Percentiles rank a stretch among this genome's conserved stretches.
Evolutionary conservation across 2,329 filamentous ascomycete species (phyloP).

Genomic region (Moelleriella libera): DNA sequence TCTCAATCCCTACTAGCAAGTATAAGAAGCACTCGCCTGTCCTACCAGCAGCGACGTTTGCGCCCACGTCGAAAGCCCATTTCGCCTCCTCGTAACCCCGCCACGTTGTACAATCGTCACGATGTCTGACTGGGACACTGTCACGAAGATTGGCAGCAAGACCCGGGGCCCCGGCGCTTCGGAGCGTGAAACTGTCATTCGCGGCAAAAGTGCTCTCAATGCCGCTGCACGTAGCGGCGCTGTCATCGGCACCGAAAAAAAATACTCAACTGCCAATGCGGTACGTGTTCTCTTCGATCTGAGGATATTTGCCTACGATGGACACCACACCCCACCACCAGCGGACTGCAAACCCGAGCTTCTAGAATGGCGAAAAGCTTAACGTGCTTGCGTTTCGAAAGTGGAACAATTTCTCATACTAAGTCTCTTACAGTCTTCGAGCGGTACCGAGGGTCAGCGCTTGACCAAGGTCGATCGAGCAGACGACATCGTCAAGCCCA

Average conservation of each 20-base stretch:
- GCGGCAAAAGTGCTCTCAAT: constrained; percentile 72
- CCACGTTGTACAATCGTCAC: constrained; percentile 30
- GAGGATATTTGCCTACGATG: too few species aligned
- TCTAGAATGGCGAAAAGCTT: background rate
- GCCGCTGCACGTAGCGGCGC: constrained; percentile 72
- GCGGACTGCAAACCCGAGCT: too few species aligned
- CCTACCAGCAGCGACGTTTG: background rate
- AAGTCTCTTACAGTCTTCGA: constrained; percentile 11
- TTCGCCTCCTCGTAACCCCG: constrained; percentile 4
- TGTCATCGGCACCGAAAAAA: constrained; percentile 83
- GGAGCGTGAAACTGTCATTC: constrained; percentile 75
- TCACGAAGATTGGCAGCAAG: constrained; percentile 91
- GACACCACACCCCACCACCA: too few species aligned
- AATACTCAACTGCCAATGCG: constrained; percentile 60
- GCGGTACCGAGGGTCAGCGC: constrained; percentile 64
- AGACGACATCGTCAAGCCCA: constrained; percentile 96
- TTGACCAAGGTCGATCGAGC: constrained; percentile 95
- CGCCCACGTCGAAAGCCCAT: background rate
- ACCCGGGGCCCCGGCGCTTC: constrained; percentile 50
- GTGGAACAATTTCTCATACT: constrained; percentile 1
- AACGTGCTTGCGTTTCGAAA: background rate
- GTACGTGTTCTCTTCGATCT: constrained; percentile 11
- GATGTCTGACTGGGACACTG: constrained; percentile 66
- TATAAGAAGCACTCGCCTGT: background rate
- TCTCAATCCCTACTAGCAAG: background rate